Conservation (phyloP, 768 basidiomycete genomes). For the Lactifluus echinatus region DNA sequence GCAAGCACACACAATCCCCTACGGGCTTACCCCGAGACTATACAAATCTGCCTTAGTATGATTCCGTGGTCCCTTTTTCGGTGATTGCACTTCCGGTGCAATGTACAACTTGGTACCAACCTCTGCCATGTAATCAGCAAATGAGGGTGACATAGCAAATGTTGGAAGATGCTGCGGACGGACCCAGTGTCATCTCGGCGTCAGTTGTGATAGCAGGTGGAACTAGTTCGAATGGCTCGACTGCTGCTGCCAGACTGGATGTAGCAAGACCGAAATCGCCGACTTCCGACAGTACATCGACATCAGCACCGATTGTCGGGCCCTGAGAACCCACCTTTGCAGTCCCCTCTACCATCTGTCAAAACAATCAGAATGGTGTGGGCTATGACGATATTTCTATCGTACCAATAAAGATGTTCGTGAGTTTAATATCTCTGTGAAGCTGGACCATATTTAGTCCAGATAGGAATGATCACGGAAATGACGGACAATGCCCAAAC, state of each 20-base stretch:
- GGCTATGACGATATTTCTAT: neutral
- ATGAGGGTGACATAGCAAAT: neutral
- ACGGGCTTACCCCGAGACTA: slow-evolving; percentile 67
- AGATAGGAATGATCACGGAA: neutral
- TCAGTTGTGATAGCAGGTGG: slow-evolving; percentile 38
- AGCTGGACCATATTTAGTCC: slow-evolving; percentile 32
- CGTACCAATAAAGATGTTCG: slow-evolving; percentile 89
- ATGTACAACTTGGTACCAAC: slow-evolving; percentile 90
- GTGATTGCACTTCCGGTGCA: slow-evolving; percentile 79
- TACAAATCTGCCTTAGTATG: slow-evolving; percentile 92
- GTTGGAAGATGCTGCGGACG: slow-evolving; percentile 9
- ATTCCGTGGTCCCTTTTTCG: slow-evolving; percentile 51
- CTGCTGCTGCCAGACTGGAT: slow-evolving; percentile 66
- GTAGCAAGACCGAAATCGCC: slow-evolving; percentile 93
- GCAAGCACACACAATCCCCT: neutral
- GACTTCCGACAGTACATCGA: slow-evolving; percentile 35
- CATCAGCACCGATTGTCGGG: neutral
- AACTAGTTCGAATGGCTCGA: slow-evolving; percentile 63
- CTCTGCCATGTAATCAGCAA: slow-evolving; percentile 34
- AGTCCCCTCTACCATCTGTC: slow-evolving; percentile 71
- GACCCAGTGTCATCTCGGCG: slow-evolving; percentile 70
- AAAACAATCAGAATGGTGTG: neutral
- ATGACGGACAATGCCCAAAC: slow-evolving; percentile 65
- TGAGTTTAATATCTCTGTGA: slow-evolving; percentile 85
- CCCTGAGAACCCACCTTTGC: slow-evolving; percentile 46